These are phyloP conservation scores for Dactylonectria macrodidyma DNA, from an alignment of 2,329 filamentous ascomycete species.

Conservation along the genomic window DNA sequence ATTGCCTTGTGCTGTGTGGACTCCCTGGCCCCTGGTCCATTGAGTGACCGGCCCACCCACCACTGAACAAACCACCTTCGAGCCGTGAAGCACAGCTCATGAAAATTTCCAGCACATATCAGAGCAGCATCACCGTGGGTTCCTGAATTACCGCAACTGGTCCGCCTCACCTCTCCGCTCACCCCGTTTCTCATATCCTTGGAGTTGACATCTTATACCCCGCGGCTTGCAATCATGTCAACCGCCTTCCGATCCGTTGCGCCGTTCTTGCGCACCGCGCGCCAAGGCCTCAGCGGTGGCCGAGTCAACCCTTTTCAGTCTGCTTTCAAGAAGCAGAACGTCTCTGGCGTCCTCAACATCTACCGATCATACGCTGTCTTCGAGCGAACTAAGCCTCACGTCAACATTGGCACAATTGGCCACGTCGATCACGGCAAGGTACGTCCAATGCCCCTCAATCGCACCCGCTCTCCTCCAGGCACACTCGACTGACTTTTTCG, in stretches of 20 bases:
- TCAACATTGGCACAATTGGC: slow-evolving; percentile 99
- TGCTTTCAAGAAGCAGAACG: slow-evolving; percentile 74
- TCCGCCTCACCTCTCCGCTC: slow-evolving; percentile 33
- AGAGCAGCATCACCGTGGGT: slow-evolving; percentile 44
- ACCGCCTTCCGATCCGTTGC: slow-evolving; percentile 82
- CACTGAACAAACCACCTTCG: slow-evolving; percentile 32
- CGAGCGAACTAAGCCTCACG: slow-evolving; percentile 94
- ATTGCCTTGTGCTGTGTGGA: slow-evolving; percentile 38
- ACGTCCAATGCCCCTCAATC: slow-evolving; percentile 41
- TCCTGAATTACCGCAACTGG: slow-evolving; percentile 37
- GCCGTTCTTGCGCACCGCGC: slow-evolving; percentile 87
- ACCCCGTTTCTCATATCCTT: slow-evolving; percentile 46
- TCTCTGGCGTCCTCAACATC: slow-evolving; percentile 75
- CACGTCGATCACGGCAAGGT: slow-evolving; percentile 99
- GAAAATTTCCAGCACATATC: slow-evolving; percentile 56
- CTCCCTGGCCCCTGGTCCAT: slow-evolving; percentile 28
- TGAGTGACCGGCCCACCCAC: slow-evolving; percentile 38
- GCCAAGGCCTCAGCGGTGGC: slow-evolving; percentile 79
- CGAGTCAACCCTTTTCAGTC: slow-evolving; percentile 84
- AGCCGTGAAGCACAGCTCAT: slow-evolving; percentile 47
- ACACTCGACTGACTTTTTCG: slow-evolving; percentile 36
- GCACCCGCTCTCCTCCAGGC: slow-evolving; percentile 12
- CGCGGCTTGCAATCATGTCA: slow-evolving; percentile 75
- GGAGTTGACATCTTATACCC: slow-evolving; percentile 45
- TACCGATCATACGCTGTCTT: slow-evolving; percentile 79